phyloP scores from a whole-genome alignment of 1,284 basidiomycete species.

The Schizophyllum commune region DNA sequence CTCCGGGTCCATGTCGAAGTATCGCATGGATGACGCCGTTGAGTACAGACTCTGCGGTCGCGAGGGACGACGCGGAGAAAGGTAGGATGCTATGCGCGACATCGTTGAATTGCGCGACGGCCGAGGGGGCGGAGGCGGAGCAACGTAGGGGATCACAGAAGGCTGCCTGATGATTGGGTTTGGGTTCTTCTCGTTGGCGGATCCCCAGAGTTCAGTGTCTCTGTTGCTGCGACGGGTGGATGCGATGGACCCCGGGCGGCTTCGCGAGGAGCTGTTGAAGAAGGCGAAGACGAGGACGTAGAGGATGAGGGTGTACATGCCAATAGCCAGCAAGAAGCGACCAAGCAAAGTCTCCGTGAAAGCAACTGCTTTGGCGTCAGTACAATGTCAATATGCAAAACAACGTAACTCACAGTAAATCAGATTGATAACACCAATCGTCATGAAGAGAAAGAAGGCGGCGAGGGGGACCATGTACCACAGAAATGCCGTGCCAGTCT shows the following conservation, averaged over 20 bases:
- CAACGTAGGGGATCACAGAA: not conserved
- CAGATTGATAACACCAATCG: slow-evolving; percentile 49
- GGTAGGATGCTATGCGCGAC: not conserved
- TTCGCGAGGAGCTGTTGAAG: slow-evolving; percentile 21
- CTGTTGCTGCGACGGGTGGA: not conserved
- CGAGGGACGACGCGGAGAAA: not conserved
- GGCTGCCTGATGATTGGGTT: not conserved
- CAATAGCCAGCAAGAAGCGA: slow-evolving; percentile 61
- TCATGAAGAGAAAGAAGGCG: slow-evolving; percentile 44
- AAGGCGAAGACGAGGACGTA: slow-evolving; percentile 48
- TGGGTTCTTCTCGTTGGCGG: not conserved
- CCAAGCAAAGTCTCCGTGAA: slow-evolving; percentile 65
- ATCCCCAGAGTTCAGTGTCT: not conserved
- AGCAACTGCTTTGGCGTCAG: slow-evolving; percentile 33
- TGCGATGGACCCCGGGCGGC: not conserved
- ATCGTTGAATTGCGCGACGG: not conserved
- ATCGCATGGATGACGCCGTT: not conserved
- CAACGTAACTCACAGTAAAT: slow-evolving; percentile 43
- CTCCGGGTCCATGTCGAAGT: not conserved
- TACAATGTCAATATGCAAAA: slow-evolving; percentile 4
- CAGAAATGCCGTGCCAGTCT: not conserved
- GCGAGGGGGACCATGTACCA: slow-evolving; percentile 45
- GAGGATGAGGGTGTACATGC: slow-evolving; percentile 57
- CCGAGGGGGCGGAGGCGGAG: not conserved
- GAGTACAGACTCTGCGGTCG: not conserved